These are phyloP conservation scores for Apiotrichum gracile DNA, from an alignment of 1,284 basidiomycete species.

Conservation along the genomic window DNA sequence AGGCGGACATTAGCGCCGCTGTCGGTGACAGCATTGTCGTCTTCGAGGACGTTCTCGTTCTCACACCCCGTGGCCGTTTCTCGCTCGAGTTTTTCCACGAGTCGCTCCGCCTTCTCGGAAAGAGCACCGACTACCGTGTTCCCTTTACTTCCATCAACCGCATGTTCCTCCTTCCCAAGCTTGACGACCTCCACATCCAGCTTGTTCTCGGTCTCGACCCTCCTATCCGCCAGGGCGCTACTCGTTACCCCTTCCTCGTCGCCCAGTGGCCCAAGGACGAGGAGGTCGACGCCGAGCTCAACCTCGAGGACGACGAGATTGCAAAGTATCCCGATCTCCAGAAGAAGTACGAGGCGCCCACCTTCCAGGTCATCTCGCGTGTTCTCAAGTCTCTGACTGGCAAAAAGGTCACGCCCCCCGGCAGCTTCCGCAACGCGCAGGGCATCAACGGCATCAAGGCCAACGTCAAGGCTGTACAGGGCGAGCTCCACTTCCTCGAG, in stretches of 20 bases:
- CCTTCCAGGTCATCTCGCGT: constrained; percentile 90
- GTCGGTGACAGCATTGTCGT: constrained; percentile 88
- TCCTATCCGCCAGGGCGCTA: constrained; percentile 97
- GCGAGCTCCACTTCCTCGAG: constrained; percentile 95
- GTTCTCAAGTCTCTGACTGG: constrained; percentile 86
- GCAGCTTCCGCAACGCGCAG: constrained; percentile 69
- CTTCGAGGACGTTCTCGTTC: constrained; percentile 93
- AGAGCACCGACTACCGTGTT: constrained; percentile 99
- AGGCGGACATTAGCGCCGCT: constrained; percentile 90
- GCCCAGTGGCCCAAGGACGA: constrained; percentile 97
- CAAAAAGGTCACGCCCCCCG: constrained; percentile 82
- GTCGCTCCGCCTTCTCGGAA: constrained; percentile 88
- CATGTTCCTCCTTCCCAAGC: constrained; percentile 88
- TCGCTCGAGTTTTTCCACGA: constrained; percentile 97
- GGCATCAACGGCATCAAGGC: constrained; percentile 68
- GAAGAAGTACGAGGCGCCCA: constrained; percentile 67
- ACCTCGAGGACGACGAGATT: constrained; percentile 66
- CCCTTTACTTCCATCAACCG: constrained; percentile 82
- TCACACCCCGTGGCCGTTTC: constrained; percentile 92
- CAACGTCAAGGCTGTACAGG: constrained; percentile 94
- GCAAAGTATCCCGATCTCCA: constrained; percentile 52
- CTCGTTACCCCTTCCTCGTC: constrained; percentile 93
- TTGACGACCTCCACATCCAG: constrained; percentile 89
- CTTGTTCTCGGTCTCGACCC: constrained; percentile 87
- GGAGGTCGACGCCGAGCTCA: constrained; percentile 92